phyloP scores from a whole-genome alignment of 2,329 filamentous ascomycete species.

The Colletotrichum liriopes region DNA sequence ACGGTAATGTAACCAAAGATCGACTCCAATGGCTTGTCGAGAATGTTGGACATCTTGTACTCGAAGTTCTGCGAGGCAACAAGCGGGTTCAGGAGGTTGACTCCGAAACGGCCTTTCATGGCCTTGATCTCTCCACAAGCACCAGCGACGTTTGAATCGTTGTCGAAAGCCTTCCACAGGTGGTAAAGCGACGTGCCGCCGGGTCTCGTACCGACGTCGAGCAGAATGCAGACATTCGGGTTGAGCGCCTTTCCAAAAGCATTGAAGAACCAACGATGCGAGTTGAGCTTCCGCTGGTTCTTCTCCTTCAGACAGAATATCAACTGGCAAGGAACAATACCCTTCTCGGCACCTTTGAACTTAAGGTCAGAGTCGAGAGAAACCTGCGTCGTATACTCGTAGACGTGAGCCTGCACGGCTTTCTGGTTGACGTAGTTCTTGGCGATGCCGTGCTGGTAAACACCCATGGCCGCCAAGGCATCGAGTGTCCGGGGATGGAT shows the following conservation, averaged over 20 bases:
- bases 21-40: slow-evolving; percentile 96
- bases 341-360: slow-evolving; percentile 99
- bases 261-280: slow-evolving; percentile 99
- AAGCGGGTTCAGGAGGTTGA: slow-evolving; percentile 90
- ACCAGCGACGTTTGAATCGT: slow-evolving; percentile 96
- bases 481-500: slow-evolving; percentile 95
- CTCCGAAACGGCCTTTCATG: slow-evolving; percentile 89
- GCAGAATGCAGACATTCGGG: slow-evolving; percentile 95
- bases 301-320: slow-evolving; percentile 99
- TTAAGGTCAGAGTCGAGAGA: slow-evolving; percentile 96
- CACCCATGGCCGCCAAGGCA: slow-evolving; percentile 94
- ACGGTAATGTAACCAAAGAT: slow-evolving; percentile 99
- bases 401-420: slow-evolving; percentile 95
- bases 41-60: slow-evolving; percentile 99
- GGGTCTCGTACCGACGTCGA: slow-evolving; percentile 96
- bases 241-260: slow-evolving; percentile 94
- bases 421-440: slow-evolving; percentile 98
- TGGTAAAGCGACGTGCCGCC: slow-evolving; percentile 94
- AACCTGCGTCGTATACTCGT: slow-evolving; percentile 99
- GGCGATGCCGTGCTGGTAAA: slow-evolving; percentile 98
- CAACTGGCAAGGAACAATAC: slow-evolving; percentile 97
- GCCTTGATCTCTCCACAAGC: slow-evolving; percentile 98
- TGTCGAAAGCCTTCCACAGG: slow-evolving; percentile 98
- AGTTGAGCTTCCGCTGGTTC: slow-evolving; percentile 98
- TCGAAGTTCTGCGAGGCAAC: slow-evolving; percentile 99